These are phyloP conservation scores for Durio zibethinus DNA, from an alignment of 345 rosid species.

Conservation along the genomic window DNA sequence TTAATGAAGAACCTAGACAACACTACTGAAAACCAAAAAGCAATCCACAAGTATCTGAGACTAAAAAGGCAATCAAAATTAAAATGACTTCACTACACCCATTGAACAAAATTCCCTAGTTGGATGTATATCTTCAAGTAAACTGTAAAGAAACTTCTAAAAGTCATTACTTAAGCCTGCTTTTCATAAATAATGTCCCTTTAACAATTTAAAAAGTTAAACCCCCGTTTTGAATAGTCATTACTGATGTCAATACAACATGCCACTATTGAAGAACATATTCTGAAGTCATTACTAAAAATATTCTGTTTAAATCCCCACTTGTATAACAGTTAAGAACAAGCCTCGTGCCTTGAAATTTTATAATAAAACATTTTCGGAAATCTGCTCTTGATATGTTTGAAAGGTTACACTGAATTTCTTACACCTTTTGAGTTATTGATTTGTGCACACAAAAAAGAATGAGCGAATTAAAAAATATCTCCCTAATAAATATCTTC, in stretches of 20 bases:
- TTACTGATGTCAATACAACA: not conserved
- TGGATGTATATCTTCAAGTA: not conserved
- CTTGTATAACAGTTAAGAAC: not conserved
- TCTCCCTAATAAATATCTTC: not conserved
- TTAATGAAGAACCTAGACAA: not conserved
- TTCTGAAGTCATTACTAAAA: not conserved
- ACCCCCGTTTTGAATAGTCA: not conserved
- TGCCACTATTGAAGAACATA: not conserved
- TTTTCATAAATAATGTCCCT: not conserved
- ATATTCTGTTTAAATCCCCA: not conserved
- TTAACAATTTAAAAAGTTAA: not conserved
- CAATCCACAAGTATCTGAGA: not conserved
- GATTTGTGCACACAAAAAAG: not conserved
- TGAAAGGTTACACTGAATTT: not conserved
- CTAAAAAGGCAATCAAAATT: not conserved
- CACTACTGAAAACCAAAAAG: not conserved
- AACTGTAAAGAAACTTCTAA: conserved; percentile 1
- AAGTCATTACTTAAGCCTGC: not conserved
- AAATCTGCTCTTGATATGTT: not conserved
- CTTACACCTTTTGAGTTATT: not conserved
- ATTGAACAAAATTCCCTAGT: not conserved
- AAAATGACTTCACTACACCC: not conserved
- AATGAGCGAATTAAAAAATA: not conserved
- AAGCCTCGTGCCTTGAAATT: not conserved
- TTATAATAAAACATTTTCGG: not conserved